Evolutionary conservation across 495 filamentous ascomycete species (phyloP).

Genomic region (Rusavskia elegans): DNA sequence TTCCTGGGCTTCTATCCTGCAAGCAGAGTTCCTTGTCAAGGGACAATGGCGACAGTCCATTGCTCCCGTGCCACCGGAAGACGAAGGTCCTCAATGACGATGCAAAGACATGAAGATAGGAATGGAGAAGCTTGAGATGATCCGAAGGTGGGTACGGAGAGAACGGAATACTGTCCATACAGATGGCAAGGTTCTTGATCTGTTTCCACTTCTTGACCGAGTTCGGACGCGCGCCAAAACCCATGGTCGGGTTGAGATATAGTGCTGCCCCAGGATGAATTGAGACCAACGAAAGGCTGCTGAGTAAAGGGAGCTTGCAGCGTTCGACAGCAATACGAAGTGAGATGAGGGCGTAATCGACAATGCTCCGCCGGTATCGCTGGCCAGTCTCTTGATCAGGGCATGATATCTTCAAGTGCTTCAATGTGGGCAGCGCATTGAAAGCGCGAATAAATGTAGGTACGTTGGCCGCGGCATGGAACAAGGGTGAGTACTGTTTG

Average conservation of each 20-base stretch:
- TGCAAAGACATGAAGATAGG: constrained; percentile 51
- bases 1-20: constrained; percentile 14
- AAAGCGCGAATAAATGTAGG: constrained; percentile 60
- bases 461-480: constrained; percentile 73
- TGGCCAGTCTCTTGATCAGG: constrained; percentile 50
- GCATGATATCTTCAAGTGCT: constrained; percentile 53
- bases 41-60: constrained; percentile 50
- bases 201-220: constrained; percentile 52
- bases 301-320: constrained; percentile 38
- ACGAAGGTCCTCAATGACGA: constrained; percentile 41
- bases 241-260: constrained; percentile 50
- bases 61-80: constrained; percentile 55
- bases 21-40: constrained; percentile 47
- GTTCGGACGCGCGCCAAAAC: constrained; percentile 49
- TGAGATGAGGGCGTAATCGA: constrained; percentile 72
- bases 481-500: constrained; percentile 65
- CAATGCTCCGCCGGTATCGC: constrained; percentile 53
- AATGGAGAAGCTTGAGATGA: constrained; percentile 60
- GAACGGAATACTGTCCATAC: constrained; percentile 48
- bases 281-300: constrained; percentile 44
- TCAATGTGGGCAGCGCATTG: constrained; percentile 41
- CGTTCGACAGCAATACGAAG: constrained; percentile 62
- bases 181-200: constrained; percentile 50
- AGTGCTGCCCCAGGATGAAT: constrained; percentile 54
- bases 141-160: constrained; percentile 37